Conservation (phyloP, 2,329 filamentous ascomycete species). For the Aureobasidium lini region DNA sequence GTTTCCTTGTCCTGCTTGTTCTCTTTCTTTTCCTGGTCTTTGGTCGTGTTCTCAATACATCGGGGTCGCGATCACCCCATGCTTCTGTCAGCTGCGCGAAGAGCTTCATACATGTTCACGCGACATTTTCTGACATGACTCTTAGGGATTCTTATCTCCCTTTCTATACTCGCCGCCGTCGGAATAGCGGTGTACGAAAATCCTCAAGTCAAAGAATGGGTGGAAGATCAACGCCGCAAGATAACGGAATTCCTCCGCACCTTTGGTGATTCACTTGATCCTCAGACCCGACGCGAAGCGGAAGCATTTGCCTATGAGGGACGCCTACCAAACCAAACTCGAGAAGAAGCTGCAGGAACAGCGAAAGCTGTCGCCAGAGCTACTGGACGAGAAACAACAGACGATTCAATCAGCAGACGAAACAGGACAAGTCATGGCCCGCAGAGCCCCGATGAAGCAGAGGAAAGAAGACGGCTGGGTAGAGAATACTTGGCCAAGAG, state of each 20-base stretch:
- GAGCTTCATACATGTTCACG: neutral
- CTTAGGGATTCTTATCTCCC: conserved; percentile 54
- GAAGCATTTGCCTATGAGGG: conserved; percentile 32
- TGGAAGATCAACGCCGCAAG: conserved; percentile 54
- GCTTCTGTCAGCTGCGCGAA: neutral
- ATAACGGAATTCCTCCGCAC: conserved; percentile 52
- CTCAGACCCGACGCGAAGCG: conserved; percentile 30
- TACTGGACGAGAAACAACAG: conserved; percentile 22
- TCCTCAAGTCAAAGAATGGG: conserved; percentile 55
- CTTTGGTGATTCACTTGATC: conserved; percentile 53
- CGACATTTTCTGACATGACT: conserved; percentile 14
- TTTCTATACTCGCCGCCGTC: conserved; percentile 54
- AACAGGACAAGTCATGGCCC: neutral
- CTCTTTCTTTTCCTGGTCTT: neutral
- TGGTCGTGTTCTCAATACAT: neutral
- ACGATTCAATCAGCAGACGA: conserved; percentile 2
- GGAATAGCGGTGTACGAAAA: conserved; percentile 58
- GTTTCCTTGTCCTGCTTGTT: neutral
- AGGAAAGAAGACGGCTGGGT: conserved; percentile 27
- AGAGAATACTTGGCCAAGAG: conserved; percentile 29
- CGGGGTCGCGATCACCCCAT: neutral
- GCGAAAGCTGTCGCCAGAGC: conserved; percentile 27
- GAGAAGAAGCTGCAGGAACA: conserved; percentile 26
- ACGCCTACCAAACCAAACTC: conserved; percentile 22
- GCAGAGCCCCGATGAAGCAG: conserved; percentile 18